phyloP scores from a whole-genome alignment of 129 eudicot genomes.

The Flaveria linearis region DNA sequence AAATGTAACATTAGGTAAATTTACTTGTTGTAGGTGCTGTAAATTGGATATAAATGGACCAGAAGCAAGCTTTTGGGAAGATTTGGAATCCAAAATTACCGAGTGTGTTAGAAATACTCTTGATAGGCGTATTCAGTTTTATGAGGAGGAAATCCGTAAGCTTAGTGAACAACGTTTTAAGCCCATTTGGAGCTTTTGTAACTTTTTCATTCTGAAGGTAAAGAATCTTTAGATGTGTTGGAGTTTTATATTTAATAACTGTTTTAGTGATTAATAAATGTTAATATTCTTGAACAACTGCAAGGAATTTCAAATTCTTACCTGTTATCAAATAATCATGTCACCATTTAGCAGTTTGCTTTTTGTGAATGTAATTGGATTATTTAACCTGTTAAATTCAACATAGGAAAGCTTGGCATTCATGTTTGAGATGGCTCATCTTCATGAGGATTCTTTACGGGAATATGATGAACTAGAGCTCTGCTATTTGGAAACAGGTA shows the following conservation, averaged over 20 bases:
- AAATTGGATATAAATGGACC: constrained; percentile 83
- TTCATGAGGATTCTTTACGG: constrained; percentile 94
- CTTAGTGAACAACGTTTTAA: constrained; percentile 95
- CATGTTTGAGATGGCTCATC: constrained; percentile 99
- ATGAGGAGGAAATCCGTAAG: constrained; percentile 96
- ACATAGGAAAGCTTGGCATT: constrained; percentile 96
- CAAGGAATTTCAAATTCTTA: background rate
- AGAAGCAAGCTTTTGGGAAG: constrained; percentile 90
- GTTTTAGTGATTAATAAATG: constrained; percentile 12
- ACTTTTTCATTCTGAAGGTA: constrained; percentile 94
- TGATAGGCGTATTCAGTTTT: constrained; percentile 89
- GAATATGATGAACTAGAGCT: constrained; percentile 99
- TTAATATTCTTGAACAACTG: constrained; percentile 16
- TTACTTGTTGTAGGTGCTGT: constrained; percentile 71
- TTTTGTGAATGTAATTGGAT: constrained; percentile 10
- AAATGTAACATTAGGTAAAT: constrained; percentile 14
- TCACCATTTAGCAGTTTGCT: constrained; percentile 23
- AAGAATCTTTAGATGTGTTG: constrained; percentile 6
- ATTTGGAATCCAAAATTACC: constrained; percentile 79
- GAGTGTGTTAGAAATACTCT: constrained; percentile 85
- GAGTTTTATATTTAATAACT: constrained; percentile 11
- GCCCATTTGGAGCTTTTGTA: constrained; percentile 99
- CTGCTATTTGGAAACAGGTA: constrained; percentile 98
- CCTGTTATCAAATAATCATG: background rate
- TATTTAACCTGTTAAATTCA: background rate